phyloP scores from a whole-genome alignment of 2,329 filamentous ascomycete genomes.

The Fusarium drepaniforme region DNA sequence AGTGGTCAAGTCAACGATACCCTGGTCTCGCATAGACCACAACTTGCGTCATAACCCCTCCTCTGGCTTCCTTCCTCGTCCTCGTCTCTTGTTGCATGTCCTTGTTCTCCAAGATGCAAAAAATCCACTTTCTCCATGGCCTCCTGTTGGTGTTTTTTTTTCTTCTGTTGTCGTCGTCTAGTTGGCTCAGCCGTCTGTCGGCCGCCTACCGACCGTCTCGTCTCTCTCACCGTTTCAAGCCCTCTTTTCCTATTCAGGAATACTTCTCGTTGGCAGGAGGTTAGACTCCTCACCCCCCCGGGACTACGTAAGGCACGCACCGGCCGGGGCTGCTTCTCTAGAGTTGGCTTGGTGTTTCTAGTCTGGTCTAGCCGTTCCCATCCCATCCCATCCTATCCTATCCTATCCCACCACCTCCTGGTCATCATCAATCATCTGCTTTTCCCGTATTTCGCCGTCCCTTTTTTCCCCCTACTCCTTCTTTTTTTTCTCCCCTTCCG shows the following conservation, averaged over 20 bases:
- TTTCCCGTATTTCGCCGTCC: background rate
- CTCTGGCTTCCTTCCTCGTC: background rate
- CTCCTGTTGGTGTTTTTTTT: background rate
- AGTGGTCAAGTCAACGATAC: background rate
- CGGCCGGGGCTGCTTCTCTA: background rate
- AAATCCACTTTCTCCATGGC: background rate
- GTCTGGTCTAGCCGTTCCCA: background rate
- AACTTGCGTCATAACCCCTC: slow-evolving; percentile 6
- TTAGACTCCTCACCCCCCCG: background rate
- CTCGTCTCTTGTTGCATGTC: background rate
- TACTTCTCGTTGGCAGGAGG: background rate
- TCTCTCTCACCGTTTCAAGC: background rate
- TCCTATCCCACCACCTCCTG: background rate
- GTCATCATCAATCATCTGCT: background rate
- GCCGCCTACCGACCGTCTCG: background rate
- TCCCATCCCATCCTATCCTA: background rate
- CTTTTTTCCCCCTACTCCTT: background rate
- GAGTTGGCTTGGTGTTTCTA: background rate
- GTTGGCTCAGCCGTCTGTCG: background rate
- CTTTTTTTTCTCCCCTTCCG: background rate
- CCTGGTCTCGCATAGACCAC: background rate
- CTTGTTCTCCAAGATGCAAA: background rate
- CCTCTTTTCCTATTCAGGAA: background rate
- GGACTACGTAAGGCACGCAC: background rate
- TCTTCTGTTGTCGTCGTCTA: background rate